Base-by-base conservation (phyloP, 805 yeast species). In the Kurtzmaniella fragi region DNA sequence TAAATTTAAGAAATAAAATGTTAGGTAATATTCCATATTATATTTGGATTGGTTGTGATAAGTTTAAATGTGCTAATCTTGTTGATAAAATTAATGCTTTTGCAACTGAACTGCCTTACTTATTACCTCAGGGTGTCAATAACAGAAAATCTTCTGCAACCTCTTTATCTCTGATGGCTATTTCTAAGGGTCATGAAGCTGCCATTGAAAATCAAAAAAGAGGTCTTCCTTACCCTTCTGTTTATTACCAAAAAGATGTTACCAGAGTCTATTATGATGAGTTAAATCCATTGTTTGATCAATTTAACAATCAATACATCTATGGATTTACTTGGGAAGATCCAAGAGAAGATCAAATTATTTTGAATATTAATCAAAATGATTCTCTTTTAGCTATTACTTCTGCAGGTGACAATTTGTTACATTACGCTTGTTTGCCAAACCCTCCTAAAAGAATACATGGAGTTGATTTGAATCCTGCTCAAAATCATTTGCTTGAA, bases 281-380 rank as follows among this genome's bases (percentile, higher is more conserved):
- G 52, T 57, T 78, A 47, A 76, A 77, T 52, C 78, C 82, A 6
- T 73, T 74, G 48, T 82, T 82, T 55, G 75, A 73, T 36, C 89
- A 84, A 58, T 85, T 85, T 66, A 78, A 75, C 42, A 73, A 83
- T 53, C 89, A 85, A 62, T 85, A 84, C 58, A 86, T 85, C 43
- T 86, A 85, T 55, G 90, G 95, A 4, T 85, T 85, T 61, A 85
- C 95, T 5, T 85, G 95, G 95, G 95, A 85, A 61, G 95, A 86
- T 55, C 95, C 95, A 25, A 72, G 83, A 41, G 93, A 84, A 62
- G 95, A 85, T 63, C 75, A 77, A 43, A 71, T 71, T 36, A 81
- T 85, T 40, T 68, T 85, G 48, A 73, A 79, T 32, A 67, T 85
- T 50, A 65, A 70, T 26, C 61, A 78, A 11, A 70, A 73, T 25